A percentile compares a stretch with the other conserved stretches of the same genome.
These are phyloP conservation scores for Lolium multiflorum DNA, from an alignment of 176 grass and related monocot species.

Conservation along the genomic window DNA sequence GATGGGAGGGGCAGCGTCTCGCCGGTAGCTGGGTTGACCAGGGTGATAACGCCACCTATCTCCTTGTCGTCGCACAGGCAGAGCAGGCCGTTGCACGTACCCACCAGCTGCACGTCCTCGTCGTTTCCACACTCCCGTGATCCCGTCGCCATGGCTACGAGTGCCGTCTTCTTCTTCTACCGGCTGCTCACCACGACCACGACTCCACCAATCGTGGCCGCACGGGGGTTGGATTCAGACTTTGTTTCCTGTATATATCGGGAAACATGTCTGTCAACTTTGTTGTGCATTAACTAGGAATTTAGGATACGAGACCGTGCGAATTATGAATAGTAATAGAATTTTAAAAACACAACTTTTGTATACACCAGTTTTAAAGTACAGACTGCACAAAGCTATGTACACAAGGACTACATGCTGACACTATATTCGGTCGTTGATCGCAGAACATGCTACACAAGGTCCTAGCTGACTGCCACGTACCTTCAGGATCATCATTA, in stretches of 20 bases:
- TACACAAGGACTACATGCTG: slow-evolving; percentile 19
- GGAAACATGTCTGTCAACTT: background rate
- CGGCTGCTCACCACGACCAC: no score
- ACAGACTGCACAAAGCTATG: background rate
- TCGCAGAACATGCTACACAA: slow-evolving; percentile 14
- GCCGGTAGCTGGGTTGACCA: background rate
- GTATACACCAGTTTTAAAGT: background rate
- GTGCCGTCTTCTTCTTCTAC: background rate
- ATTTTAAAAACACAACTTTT: background rate
- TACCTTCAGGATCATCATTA: background rate
- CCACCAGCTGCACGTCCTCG: background rate
- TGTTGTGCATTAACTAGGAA: background rate
- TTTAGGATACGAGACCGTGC: background rate
- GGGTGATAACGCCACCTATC: background rate
- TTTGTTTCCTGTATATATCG: no score
- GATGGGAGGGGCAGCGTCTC: background rate
- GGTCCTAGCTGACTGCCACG: background rate
- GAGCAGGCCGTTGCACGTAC: background rate
- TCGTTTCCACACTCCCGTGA: background rate
- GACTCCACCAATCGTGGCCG: background rate
- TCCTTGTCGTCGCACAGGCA: background rate
- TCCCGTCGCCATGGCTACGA: background rate
- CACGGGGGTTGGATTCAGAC: background rate
- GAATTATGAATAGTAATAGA: background rate
- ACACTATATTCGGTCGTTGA: background rate